A percentile compares a stretch with the other conserved stretches of the same genome.
These are phyloP conservation scores for Mycena pura DNA, from an alignment of 768 basidiomycete species.

Conservation along the genomic window DNA sequence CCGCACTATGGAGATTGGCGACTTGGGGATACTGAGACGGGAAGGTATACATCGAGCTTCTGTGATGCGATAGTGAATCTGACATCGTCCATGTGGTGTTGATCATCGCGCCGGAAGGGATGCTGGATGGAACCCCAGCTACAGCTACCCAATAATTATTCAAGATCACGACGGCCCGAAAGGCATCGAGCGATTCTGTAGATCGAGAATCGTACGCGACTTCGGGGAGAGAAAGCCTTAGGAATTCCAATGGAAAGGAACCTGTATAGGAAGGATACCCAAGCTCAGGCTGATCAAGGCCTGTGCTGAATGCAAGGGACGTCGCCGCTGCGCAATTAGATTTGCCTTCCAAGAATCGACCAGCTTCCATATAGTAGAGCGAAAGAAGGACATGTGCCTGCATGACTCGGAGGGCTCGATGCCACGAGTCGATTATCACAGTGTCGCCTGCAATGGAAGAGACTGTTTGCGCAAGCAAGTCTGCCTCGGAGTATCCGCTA, in stretches of 20 bases:
- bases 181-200: conserved; percentile 4
- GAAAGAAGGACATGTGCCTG: conserved; percentile 16
- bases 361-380: conserved; percentile 18
- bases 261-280: not conserved
- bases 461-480: not conserved
- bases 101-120: conserved; percentile 4
- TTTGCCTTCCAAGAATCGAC: not conserved
- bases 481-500: conserved; percentile 3
- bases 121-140: conserved; percentile 3
- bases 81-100: conserved; percentile 12
- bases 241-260: not conserved
- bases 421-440: not conserved
- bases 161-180: conserved; percentile 19
- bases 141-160: conserved; percentile 20
- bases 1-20: not conserved
- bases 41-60: not conserved
- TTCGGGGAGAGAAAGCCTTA: not conserved
- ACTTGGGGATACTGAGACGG: not conserved
- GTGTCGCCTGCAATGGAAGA: not conserved
- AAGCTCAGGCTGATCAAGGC: conserved; percentile 16
- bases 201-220: not conserved
- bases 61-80: not conserved
- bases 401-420: not conserved
- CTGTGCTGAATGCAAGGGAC: conserved; percentile 9
- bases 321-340: conserved; percentile 11